Evolutionary conservation across 176 grass and related monocot species (phyloP).

Genomic region (Sorghum bicolor): Sorghum_bicolor_NCBIv3 NC_012879.2:52916501-52917000

Average conservation of each 20-base stretch:
- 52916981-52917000: neutral
- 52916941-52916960: neutral
- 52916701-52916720: conserved; percentile 60
- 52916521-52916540: conserved; percentile 92
- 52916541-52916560: conserved; percentile 76
- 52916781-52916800: neutral
- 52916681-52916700: conserved; percentile 49
- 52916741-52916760: neutral
- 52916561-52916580: conserved; percentile 89
- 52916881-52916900: neutral
- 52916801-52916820: neutral
- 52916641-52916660: conserved; percentile 74
- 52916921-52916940: neutral
- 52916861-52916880: neutral
- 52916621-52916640: conserved; percentile 81
- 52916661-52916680: conserved; percentile 29
- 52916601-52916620: conserved; percentile 55
- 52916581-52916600: conserved; percentile 79
- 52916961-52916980: neutral
- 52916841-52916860: neutral
- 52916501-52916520: conserved; percentile 59
- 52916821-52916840: neutral
- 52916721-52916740: neutral
- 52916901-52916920: neutral
- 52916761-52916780: neutral